Percentiles rank a stretch among this genome's conserved stretches.
Evolutionary conservation across 129 eudicot species (phyloP).

Genomic region (Ambrosia trifida): DNA sequence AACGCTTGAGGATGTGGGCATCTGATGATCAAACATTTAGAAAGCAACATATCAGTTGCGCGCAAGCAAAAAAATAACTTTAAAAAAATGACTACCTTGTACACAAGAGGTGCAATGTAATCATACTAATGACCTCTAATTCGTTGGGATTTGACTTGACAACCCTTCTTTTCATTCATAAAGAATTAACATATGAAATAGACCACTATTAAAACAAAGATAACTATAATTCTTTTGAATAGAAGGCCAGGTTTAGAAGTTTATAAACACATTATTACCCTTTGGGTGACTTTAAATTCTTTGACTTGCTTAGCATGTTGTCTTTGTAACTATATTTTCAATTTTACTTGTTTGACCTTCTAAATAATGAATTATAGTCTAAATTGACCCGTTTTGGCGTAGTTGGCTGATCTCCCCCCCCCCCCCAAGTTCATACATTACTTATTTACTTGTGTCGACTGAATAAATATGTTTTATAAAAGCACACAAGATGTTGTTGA

Average conservation of each 20-base stretch:
- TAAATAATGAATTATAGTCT: too few relatives aligned
- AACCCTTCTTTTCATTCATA: too few relatives aligned
- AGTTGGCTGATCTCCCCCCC: neutral
- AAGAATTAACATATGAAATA: too few relatives aligned
- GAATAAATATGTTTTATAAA: neutral
- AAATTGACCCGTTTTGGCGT: neutral
- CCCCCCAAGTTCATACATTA: neutral
- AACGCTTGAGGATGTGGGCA: neutral
- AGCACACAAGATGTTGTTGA: neutral
- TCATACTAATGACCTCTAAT: too few relatives aligned
- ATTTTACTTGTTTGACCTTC: neutral
- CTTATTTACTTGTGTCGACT: neutral
- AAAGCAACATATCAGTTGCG: neutral
- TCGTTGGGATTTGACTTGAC: too few relatives aligned
- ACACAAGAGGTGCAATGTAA: neutral
- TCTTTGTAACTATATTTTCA: neutral
- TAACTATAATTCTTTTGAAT: too few relatives aligned
- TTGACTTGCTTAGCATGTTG: too few relatives aligned
- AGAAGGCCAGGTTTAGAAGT: too few relatives aligned
- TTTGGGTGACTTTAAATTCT: neutral
- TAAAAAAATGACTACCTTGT: neutral
- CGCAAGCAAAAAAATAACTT: neutral
- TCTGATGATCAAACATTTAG: neutral
- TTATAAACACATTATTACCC: neutral
- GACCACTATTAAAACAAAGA: too few relatives aligned